phyloP scores from a whole-genome alignment of 345 rosid species.

The Salix koriyanagi region DNA sequence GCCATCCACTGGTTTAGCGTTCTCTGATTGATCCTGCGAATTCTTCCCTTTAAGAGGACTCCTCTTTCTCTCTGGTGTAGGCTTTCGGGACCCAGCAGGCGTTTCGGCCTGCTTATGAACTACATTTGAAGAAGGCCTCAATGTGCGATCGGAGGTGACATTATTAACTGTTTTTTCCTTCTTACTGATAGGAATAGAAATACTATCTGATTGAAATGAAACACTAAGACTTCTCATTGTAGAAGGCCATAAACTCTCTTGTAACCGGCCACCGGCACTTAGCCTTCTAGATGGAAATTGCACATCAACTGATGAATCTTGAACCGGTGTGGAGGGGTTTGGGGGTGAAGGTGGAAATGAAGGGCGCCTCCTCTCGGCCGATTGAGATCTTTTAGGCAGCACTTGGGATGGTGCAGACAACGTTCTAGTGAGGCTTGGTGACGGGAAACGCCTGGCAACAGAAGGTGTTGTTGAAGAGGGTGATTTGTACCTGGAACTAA shows the following conservation, averaged over 20 bases:
- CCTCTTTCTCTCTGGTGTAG: conserved; percentile 74
- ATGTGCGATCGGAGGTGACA: conserved; percentile 60
- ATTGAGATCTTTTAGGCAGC: conserved; percentile 63
- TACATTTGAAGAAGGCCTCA: conserved; percentile 83
- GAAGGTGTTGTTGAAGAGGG: conserved; percentile 52
- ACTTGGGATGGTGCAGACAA: conserved; percentile 41
- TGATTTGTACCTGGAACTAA: conserved; percentile 82
- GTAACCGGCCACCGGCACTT: conserved; percentile 51
- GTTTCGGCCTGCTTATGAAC: conserved; percentile 60
- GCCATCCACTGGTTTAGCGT: conserved; percentile 79
- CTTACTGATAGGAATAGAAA: conserved; percentile 76
- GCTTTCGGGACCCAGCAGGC: conserved; percentile 50
- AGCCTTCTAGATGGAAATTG: conserved; percentile 58
- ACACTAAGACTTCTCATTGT: conserved; percentile 97
- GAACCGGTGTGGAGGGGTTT: conserved; percentile 66
- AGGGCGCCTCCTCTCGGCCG: conserved; percentile 90
- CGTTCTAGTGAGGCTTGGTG: conserved; percentile 66
- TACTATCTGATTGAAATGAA: conserved; percentile 85
- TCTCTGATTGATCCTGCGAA: conserved; percentile 79
- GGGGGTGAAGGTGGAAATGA: conserved; percentile 67
- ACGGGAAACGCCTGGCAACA: conserved; percentile 55
- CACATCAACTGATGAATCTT: conserved; percentile 52
- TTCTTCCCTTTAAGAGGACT: conserved; percentile 83
- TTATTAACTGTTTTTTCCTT: conserved; percentile 66
- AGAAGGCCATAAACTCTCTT: conserved; percentile 97